Evolutionary conservation across 805 yeast genomes (phyloP), one percentile per base, ranked within the genome.

Genomic region (Pichia ethanolica): DNA sequence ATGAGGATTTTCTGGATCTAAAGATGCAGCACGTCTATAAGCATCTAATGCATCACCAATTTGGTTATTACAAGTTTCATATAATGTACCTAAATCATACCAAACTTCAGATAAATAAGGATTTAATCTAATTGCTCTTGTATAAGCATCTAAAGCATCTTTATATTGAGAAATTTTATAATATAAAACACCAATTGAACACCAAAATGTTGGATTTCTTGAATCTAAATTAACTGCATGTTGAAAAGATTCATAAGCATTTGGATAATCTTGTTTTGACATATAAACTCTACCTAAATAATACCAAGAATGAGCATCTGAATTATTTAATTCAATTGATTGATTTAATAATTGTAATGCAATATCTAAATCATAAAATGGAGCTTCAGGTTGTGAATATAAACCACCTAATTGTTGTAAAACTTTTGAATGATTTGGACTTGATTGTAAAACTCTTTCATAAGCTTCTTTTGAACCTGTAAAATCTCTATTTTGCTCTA

Each of bases 181-280:
- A 70, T 93, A 93, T 51, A 93, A 75, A 13, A 93, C 99, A 65
- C 99, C 99, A 61, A 86, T 86, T 35, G 90, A 83, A 59, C 95
- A 86, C 99, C 99, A 93, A 73, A 93, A 93, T 1, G 97, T 93
- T 50, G 99, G 98, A 67, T 93, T 93, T 65, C 97, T 79, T 37
- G 95, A 85, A 67, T 93, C 98, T 55, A 97, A 79, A 67, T 93
- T 93, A 51, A 93, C 99, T 11, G 98, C 98, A 66, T 90, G 97
- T 71, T 93, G 99, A 78, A 91, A 93, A 0, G 97, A 95, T 64
- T 93, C 98, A 68, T 91, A 93, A 2, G 99, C 98, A 45, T 93
- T 89, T 52, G 93, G 85, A 71, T 89, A 93, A 66, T 91, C 96
- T 56, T 87, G 89, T 61, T 91, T 81, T 38, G 96, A 84, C 98